Evolutionary conservation across 768 basidiomycete species (phyloP), one percentile per base, ranked within the genome.

Genomic region (Phlebiopsis flavidoalba): DNA sequence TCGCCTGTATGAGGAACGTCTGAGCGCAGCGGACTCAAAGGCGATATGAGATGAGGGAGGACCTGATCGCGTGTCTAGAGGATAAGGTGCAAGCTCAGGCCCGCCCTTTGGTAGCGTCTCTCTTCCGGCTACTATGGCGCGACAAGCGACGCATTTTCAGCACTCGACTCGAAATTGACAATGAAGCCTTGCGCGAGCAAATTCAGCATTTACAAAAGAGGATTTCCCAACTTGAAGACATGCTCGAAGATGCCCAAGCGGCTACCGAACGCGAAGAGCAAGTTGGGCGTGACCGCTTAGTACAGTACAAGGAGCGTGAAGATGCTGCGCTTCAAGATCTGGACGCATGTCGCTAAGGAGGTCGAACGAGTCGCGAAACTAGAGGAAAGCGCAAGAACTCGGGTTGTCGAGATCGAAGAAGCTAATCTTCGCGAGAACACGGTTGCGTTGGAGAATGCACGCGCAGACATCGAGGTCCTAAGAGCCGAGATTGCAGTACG

Each of bases 1-100:
- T 97, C 61, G 91, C 92, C 79, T 97, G 11, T 98, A 98, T 69
- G 96, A 99, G 75, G 93, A 95, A 69, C 85, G 88, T 40, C 77
- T 96, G 5, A 88, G 83, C 60, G 79, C 79, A 1, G 81, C 85
- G 21, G 90, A 95, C 66, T 77, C 77, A 14, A n/a, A 81, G 83
- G 63, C 83, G 88, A 49, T 91, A 92, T 66, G 93, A 95, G 65
- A 77, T 90, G 61, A n/a, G n/a, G n/a, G 91, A 95, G 67, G 81
- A 84, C 51, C 79, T 77, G 36, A 76, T 90, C 53, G 74, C 81
- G 11, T 68, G 75, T 0, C 75, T 93, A 8, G 87, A 93, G 67
- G 80, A 81, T 31, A 78, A 80, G 62, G 71, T 75, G 36, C 74
- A 69, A 31, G 64, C 64, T 26, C 67, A 71, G 22, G 63, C 72